Evolutionary conservation across 164 flowering plant species (phyloP), one percentile per base, ranked within the genome.

Genomic region (Berberis thunbergii): DNA sequence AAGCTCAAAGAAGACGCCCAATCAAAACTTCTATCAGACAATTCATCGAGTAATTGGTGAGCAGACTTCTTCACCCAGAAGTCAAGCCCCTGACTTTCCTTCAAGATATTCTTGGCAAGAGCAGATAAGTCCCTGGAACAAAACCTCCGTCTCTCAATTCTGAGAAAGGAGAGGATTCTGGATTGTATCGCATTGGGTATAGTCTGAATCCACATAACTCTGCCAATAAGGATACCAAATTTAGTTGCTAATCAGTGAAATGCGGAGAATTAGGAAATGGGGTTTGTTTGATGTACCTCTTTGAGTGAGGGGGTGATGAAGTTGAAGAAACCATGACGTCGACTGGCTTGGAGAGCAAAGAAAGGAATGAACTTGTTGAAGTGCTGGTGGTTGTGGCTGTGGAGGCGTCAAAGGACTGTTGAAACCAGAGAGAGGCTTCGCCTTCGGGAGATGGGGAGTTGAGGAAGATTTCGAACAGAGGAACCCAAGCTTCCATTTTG

Each of bases 11-110:
- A 7, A 61, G 74, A 72, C 67, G 77, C 61, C 80, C 73, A 64
- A 26, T 70, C 67, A 70, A 60, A 65, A 45, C 53, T 71, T 38
- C 76, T 54, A 13, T 73, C 62, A 70, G 86, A 79, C 76, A 88
- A 42, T 11, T 43, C 59, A 65, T 84, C 86, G 41, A 86, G 77
- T 85, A 91, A 81, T 54, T 84, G 71, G 43, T 65, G 80, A 38
- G 97, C 93, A 64, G 85, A 75, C 69, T 72, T 84, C 70, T 78
- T 70, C 6, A 84, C 96, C 97, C 96, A 91, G 74, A 91, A 88
- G 65, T 85, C 88, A 41, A 76, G 46, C 60, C 45, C 76, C 6
- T 43, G 44, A 12, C 40, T 56, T 0, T 63, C 77, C n/a, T 65
- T 64, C 77, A 86, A 58, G 2, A 91, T 45, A 61, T 66, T 60